Evolutionary conservation across 1,284 basidiomycete genomes (phyloP).

Genomic region (Dichomitus squalens): DNA sequence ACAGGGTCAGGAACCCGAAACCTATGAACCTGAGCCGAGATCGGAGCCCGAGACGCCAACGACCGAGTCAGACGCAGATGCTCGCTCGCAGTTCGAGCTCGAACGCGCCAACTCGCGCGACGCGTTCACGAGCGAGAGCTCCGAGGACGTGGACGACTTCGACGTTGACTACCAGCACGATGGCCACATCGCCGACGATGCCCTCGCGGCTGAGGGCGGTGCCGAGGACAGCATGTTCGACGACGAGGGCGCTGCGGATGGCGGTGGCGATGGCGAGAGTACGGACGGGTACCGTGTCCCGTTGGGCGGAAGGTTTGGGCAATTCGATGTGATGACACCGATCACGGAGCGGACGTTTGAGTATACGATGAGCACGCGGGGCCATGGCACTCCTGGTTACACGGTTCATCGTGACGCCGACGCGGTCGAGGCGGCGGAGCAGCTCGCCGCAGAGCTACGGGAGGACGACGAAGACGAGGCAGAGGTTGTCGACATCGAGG

Average conservation of each 20-base stretch:
- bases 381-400: conserved; percentile 42
- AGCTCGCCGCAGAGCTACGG: conserved; percentile 34
- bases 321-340: conserved; percentile 90
- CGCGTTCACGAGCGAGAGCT: conserved; percentile 21
- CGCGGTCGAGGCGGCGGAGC: conserved; percentile 51
- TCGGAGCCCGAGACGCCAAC: conserved; percentile 15
- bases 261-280: conserved; percentile 34
- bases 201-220: not conserved
- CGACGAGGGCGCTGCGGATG: not conserved
- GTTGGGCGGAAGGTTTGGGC: conserved; percentile 73
- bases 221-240: conserved; percentile 18
- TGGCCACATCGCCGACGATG: conserved; percentile 9
- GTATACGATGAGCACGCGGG: conserved; percentile 69
- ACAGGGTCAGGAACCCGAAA: conserved; percentile 15
- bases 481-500: conserved; percentile 42
- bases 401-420: conserved; percentile 37
- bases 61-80: conserved; percentile 23
- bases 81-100: conserved; percentile 14
- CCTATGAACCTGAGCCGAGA: not conserved
- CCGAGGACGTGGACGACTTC: conserved; percentile 21
- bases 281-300: conserved; percentile 52
- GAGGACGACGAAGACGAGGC: conserved; percentile 33
- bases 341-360: conserved; percentile 93
- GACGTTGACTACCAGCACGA: conserved; percentile 12
- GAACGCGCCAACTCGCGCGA: conserved; percentile 15